Evolutionary conservation across 2,329 filamentous ascomycete species (phyloP), one percentile per base, ranked within the genome.

Genomic region (Ophiostoma ips): DNA sequence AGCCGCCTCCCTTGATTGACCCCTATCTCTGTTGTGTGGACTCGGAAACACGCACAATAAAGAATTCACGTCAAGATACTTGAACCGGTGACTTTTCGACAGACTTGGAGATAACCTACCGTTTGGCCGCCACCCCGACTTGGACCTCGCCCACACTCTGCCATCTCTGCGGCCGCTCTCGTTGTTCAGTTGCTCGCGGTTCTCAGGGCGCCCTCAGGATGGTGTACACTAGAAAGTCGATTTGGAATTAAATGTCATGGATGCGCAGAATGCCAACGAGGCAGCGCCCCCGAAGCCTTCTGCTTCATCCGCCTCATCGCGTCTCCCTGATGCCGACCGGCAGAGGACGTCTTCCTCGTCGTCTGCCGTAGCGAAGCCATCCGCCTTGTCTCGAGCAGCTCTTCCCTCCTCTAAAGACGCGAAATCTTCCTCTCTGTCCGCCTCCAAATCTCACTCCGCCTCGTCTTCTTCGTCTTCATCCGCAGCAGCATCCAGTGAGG

Each of bases 231-330:
- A 68, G 69, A 64, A 60, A 64, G 62, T 60, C 61, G 62, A 67
- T 64, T 65, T 65, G 62, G 63, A 72, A 72, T 72, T 78, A 73
- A 76, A 76, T 79, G 76, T 71, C 70, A 79, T 79, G 76, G 76
- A 79, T 77, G 75, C 74, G 75, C 76, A 78, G 70, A 78, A 79
- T 79, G 76, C 73, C 73, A 70, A 71, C 69, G 75, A 76, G 71
- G 71, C 73, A 70, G 72, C 73, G 66, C 73, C 71, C 67, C 72
- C 71, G 70, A 77, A 74, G 74, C 73, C 70, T 64, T 64, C 69
- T 65, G 71, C 72, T 71, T 72, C 72, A 61, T 67, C 71, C 60
- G 68, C 68, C 46, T 38, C 66, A 63, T 52, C 54, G 33, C 55
- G 55, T 41, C 65, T 65, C 58, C 58, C 57, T 56, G 64, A 68